Evolutionary conservation across 441 rosid genomes (phyloP).

Genomic region (Gossypium schwendimanii): DNA sequence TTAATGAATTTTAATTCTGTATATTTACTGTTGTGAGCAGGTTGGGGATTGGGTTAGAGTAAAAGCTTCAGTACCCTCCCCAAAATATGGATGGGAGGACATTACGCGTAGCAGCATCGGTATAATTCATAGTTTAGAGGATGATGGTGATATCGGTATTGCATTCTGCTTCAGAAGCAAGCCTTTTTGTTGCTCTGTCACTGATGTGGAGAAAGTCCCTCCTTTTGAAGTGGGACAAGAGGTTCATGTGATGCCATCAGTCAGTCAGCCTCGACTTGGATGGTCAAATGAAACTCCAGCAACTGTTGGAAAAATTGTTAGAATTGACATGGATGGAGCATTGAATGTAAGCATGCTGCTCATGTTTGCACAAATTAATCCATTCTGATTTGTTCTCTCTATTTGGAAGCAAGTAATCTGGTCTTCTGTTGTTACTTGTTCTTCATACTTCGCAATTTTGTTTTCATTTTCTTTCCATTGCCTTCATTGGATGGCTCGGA

Average conservation of each 20-base stretch:
- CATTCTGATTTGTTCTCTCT: neutral
- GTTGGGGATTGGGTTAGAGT: constrained; percentile 98
- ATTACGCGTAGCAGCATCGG: constrained; percentile 76
- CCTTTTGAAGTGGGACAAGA: constrained; percentile 91
- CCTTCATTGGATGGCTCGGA: neutral
- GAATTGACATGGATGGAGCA: constrained; percentile 96
- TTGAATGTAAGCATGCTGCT: constrained; percentile 61
- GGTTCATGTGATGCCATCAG: constrained; percentile 73
- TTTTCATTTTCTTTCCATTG: neutral
- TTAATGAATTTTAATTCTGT: constrained; percentile 6
- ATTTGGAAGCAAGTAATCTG: neutral
- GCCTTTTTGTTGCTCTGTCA: constrained; percentile 84
- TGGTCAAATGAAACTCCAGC: constrained; percentile 96
- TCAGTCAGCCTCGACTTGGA: constrained; percentile 89
- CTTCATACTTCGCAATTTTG: neutral
- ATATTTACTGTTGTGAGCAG: constrained; percentile 30
- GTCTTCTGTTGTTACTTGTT: neutral
- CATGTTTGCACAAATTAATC: constrained; percentile 5
- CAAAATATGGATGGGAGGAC: constrained; percentile 98
- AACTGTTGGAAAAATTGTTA: constrained; percentile 76
- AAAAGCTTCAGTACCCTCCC: constrained; percentile 92
- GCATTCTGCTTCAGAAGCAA: constrained; percentile 97
- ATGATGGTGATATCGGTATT: constrained; percentile 88
- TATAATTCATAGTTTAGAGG: constrained; percentile 88
- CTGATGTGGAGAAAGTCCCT: constrained; percentile 85